Evolutionary conservation across 352 stramenopile genomes (phyloP).

Genomic region (Elongisporangium prolatum): DNA sequence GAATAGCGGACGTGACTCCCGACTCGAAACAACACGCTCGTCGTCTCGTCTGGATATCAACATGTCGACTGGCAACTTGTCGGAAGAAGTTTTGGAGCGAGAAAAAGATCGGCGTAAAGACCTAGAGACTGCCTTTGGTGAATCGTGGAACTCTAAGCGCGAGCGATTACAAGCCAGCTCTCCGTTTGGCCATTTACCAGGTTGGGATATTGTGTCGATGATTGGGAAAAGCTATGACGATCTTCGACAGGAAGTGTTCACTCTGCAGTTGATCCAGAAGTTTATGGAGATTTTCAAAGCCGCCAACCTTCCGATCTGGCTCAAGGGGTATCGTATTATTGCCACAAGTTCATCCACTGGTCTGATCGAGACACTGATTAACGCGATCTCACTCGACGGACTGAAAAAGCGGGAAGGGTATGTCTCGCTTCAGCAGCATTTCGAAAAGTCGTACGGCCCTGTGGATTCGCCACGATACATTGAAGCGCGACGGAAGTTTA

Average conservation of each 20-base stretch:
- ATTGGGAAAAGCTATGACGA: conserved; percentile 99
- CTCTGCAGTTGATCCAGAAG: conserved; percentile 97
- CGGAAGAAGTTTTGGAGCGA: conserved; percentile 73
- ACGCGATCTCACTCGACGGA: conserved; percentile 97
- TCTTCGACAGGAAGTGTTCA: conserved; percentile 98
- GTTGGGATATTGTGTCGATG: conserved; percentile 94
- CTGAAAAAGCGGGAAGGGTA: conserved; percentile 97
- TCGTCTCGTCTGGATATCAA: conserved; percentile 51
- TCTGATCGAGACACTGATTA: conserved; percentile 97
- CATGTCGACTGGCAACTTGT: conserved; percentile 46
- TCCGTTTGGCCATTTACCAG: conserved; percentile 81
- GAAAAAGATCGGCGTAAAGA: conserved; percentile 79
- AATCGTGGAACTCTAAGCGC: conserved; percentile 95
- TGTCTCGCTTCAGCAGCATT: conserved; percentile 92
- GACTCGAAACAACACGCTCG: background rate
- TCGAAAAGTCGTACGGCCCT: conserved; percentile 94
- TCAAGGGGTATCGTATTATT: conserved; percentile 97
- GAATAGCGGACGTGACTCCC: conserved; percentile 2
- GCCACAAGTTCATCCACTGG: conserved; percentile 93
- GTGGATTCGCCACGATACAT: conserved; percentile 84
- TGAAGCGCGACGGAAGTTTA: conserved; percentile 94
- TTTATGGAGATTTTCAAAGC: conserved; percentile 97
- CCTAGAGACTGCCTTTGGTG: conserved; percentile 89
- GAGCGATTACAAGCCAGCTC: conserved; percentile 85
- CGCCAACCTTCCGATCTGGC: conserved; percentile 92